Base-by-base conservation (phyloP, 495 filamentous ascomycete species). In the Paragyromitra xinjiangensis region DNA sequence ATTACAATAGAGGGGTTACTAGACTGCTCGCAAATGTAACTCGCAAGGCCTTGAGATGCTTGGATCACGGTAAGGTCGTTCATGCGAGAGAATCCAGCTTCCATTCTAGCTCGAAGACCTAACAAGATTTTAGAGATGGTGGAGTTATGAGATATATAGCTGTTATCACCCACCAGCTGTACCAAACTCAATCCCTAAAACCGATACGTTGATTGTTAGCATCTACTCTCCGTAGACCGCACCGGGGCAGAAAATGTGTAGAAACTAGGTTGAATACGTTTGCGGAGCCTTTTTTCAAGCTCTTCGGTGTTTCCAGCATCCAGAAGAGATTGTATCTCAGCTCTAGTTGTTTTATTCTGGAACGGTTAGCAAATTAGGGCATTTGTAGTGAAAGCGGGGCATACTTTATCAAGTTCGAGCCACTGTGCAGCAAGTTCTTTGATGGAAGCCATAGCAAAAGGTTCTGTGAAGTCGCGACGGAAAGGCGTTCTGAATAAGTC, bases 1-100 rank as follows among this genome's bases (percentile, higher is more conserved):
- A 93, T 88, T 34, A 92, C 89, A 58, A 84, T 79, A 50, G 86
- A 82, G 6, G 77, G 58, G 44, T 83, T 82, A 14, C 84, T 72
- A 42, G 86, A 83, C 26, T 82, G 74, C 19, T 83, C 61, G 37
- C 87, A 82, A 39, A 93, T 84, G 77, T 91, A 91, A 69, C 85
- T 87, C 19, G 91, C 91, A 22, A 92, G 84, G 0, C 91, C 91
- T 83, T 92, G 91, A 0, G 91, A 91, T 56, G 91, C 89, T 82
- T 92, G 91, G 45, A 92, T 91, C 61, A 92, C 88, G 0, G 90
- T 92, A 66, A 92, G 80, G 26, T 85, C 85, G 82, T 92, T 93
- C 87, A 93, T 90, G 72, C 88, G 89, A 0, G 89, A 85, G 82
- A 92, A 92, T 0, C 91, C 91, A 42, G 90, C 90, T 71, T 89